Base-by-base conservation (phyloP, 768 basidiomycete genomes). In the Arthromyces matolae region DNA sequence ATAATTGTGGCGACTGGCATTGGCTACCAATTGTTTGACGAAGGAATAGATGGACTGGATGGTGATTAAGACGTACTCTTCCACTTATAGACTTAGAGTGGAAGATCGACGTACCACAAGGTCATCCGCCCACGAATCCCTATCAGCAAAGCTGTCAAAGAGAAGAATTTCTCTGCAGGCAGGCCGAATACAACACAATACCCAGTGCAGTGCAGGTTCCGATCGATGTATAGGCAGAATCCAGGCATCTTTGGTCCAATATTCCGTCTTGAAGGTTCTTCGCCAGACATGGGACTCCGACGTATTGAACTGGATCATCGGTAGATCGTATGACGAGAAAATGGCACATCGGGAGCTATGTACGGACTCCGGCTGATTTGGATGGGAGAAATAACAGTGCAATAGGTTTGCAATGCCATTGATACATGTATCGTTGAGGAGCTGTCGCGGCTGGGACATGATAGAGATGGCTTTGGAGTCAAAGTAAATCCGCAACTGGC, bases 201-300 rank as follows among this genome's bases (percentile, higher is more conserved):
- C n/a, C n/a, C n/a, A n/a, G n/a, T n/a, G n/a, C n/a, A n/a, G n/a
- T n/a, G n/a, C n/a, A n/a, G n/a, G n/a, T n/a, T n/a, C 52, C 40
- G 6, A 24, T 6, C 59, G 47, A 34, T 72, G 68, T 7, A 73
- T 66, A 0, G 69, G 72, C 5, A 74, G 37, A 8, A 72, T 65
- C 71, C 71, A 74, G 0, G 58, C 4, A 7, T 53, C 41, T 41
- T 62, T 64, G 0, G 16, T 19, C 67, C 68, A 71, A 42, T 60
- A 74, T 10, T 42, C 20, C 0, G 52, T 54, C 2, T 28, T 40
- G 0, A 25, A 19, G 0, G 51, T 45, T 1, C 40, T 18, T 3
- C 51, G 35, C 65, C 68, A 70, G 0, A 70, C 16, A 0, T 51
- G 47, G 0, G 24, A 13, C 27, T 61, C 58, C 7, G 47, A 10